A percentile compares a stretch with the other conserved stretches of the same genome.
Evolutionary conservation across 495 filamentous ascomycete genomes (phyloP).

Genomic region (Aspergillus egyptiacus): DNA sequence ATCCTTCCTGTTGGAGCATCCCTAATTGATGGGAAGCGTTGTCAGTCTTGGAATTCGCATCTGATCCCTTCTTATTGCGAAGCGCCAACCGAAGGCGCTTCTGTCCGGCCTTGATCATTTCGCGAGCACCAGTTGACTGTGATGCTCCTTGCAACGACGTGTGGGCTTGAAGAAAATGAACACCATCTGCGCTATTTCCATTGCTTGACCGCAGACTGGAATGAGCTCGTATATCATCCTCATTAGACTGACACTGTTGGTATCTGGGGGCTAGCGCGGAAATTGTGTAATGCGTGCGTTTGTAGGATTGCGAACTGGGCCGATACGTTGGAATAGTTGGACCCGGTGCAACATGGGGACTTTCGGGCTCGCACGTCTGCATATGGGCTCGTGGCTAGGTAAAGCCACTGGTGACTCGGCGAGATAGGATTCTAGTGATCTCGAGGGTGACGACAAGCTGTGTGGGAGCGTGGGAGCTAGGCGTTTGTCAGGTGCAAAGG

Average conservation of each 20-base stretch:
- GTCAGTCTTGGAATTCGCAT: slow-evolving; percentile 25
- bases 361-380: slow-evolving; percentile 27
- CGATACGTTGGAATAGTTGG: slow-evolving; percentile 39
- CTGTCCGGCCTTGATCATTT: slow-evolving; percentile 37
- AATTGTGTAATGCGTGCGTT: slow-evolving; percentile 29
- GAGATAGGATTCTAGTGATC: slow-evolving; percentile 16
- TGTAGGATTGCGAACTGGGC: slow-evolving; percentile 24
- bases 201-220: slow-evolving; percentile 23
- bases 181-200: slow-evolving; percentile 34
- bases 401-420: slow-evolving; percentile 14
- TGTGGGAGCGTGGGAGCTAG: neutral
- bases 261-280: slow-evolving; percentile 20
- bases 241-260: slow-evolving; percentile 10
- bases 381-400: slow-evolving; percentile 19
- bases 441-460: slow-evolving; percentile 3
- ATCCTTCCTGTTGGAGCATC: slow-evolving; percentile 36
- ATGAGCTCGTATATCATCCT: slow-evolving; percentile 11
- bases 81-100: slow-evolving; percentile 37
- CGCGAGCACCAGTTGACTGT: slow-evolving; percentile 18
- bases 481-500: neutral
- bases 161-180: slow-evolving; percentile 36
- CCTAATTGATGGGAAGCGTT: slow-evolving; percentile 29
- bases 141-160: slow-evolving; percentile 9
- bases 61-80: slow-evolving; percentile 30
- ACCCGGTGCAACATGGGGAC: slow-evolving; percentile 35